Percentiles rank a stretch among this genome's conserved stretches.
phyloP scores from a whole-genome alignment of 1,284 basidiomycete species.

The Ganoderma lucidum region DNA sequence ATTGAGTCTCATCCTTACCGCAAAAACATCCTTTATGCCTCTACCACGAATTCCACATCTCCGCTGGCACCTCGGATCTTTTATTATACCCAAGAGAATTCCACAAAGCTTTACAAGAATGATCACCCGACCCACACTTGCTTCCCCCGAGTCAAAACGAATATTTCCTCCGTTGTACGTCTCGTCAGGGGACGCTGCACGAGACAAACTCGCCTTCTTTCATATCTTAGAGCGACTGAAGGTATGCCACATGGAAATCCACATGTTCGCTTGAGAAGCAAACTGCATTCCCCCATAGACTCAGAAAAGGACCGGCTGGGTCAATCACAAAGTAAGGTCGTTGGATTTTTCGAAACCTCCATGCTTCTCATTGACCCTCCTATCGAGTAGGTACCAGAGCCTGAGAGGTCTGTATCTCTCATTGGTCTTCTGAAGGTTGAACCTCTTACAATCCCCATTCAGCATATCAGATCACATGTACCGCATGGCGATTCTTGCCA shows the following conservation, averaged over 20 bases:
- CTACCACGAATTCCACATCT: background rate
- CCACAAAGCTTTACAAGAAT: background rate
- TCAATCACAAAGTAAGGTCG: constrained; percentile 74
- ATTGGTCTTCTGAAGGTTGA: background rate
- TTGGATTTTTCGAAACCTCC: constrained; percentile 11
- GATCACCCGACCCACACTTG: background rate
- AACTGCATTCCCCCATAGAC: constrained; percentile 58
- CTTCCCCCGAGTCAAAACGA: constrained; percentile 35
- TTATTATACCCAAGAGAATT: background rate
- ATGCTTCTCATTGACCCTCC: constrained; percentile 7
- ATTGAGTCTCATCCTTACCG: background rate
- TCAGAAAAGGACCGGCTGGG: constrained; percentile 95
- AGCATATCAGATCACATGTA: constrained; percentile 99
- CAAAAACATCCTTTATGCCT: background rate
- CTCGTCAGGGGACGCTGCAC: constrained; percentile 60
- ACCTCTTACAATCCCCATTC: constrained; percentile 2
- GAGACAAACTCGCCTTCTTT: constrained; percentile 87
- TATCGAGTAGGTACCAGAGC: constrained; percentile 67
- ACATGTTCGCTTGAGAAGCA: background rate
- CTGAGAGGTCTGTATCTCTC: constrained; percentile 70
- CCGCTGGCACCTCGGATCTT: background rate
- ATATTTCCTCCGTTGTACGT: constrained; percentile 62
- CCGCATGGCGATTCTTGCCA: constrained; percentile 91
- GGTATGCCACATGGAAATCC: constrained; percentile 49
- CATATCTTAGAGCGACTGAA: constrained; percentile 90